Base-by-base conservation (phyloP, 2,329 filamentous ascomycete genomes). In the Aspergillus ibericus region DNA sequence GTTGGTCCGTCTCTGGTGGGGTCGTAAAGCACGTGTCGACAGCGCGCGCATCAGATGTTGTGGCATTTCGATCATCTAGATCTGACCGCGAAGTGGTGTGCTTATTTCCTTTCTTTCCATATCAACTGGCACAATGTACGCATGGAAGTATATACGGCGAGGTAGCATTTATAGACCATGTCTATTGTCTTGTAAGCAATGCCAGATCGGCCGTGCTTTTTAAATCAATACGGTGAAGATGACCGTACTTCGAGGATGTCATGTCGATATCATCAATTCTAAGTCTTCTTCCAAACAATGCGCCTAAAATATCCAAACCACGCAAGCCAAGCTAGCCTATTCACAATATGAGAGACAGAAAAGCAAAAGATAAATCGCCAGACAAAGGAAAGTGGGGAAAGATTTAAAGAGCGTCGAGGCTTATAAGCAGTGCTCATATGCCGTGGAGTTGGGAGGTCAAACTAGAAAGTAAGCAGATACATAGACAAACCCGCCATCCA, bases 1-100 rank as follows among this genome's bases (percentile, higher is more conserved):
- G 58, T 65, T 81, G 32, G 72, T 80, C n/a, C 62, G 60, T 13
- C 66, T 79, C 1, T 82, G 79, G 76, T 82, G 78, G 78, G 73
- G 73, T 18, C 70, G 78, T 16, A 70, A 73, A 35, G 78, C 77
- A 7, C 64, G 72, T 47, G 76, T 82, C 20, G 73, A 78, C 56
- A 75, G 75, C 36, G 75, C 73, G 16, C 71, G 73, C 25, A 76
- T 82, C 51, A 73, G 76, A 58, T 82, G 80, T 59, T 82, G 80
- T 66, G 80, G 80, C 27, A 72, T 82, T 50, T 75, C 77, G 13
- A 74, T 82, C 50, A 63, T 80, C 58, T 80, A 60, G 18, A 50
- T 52, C 9, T 47, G 15, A 56, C 20, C 36, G 25, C 18, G 29
- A 27, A 40, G 36, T 25, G 15, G 1, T 12, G 5, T 22, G 25